Percentiles rank a stretch among this genome's conserved stretches.
Evolutionary conservation across 441 rosid genomes (phyloP).

Genomic region (Erysimum pusillum): DNA sequence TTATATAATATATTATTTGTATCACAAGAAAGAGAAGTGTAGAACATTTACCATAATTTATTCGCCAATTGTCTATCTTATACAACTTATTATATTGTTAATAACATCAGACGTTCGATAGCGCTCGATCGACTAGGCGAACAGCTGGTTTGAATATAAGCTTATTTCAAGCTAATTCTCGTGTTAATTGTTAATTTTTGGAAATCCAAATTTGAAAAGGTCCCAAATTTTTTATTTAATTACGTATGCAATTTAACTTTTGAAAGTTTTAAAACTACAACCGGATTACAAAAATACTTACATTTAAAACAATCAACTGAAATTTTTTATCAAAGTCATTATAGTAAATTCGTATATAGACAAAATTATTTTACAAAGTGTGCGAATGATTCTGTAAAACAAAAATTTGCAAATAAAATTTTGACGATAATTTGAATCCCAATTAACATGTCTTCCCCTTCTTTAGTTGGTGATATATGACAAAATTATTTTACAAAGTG

Average conservation of each 20-base stretch:
- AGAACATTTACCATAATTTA: constrained; percentile 7
- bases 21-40: constrained; percentile 28
- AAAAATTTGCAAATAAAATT: no score
- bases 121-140: constrained; percentile 1
- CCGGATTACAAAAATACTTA: neutral
- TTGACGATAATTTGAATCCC: neutral
- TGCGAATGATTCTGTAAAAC: neutral
- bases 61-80: constrained; percentile 9
- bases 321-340: neutral
- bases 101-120: constrained; percentile 10
- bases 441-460: neutral
- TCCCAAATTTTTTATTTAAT: neutral
- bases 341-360: neutral
- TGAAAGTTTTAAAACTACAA: neutral
- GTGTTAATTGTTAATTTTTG: neutral
- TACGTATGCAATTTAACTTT: neutral
- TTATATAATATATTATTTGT: constrained; percentile 41
- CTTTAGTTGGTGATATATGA: no score
- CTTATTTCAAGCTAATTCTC: neutral
- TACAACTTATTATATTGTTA: neutral
- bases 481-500: neutral
- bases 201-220: neutral
- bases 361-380: neutral
- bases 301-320: neutral
- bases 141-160: neutral